Percentiles rank a stretch among this genome's conserved stretches.
Evolutionary conservation across 805 yeast genomes (phyloP).

Genomic region (Candida taoyuanica): DNA sequence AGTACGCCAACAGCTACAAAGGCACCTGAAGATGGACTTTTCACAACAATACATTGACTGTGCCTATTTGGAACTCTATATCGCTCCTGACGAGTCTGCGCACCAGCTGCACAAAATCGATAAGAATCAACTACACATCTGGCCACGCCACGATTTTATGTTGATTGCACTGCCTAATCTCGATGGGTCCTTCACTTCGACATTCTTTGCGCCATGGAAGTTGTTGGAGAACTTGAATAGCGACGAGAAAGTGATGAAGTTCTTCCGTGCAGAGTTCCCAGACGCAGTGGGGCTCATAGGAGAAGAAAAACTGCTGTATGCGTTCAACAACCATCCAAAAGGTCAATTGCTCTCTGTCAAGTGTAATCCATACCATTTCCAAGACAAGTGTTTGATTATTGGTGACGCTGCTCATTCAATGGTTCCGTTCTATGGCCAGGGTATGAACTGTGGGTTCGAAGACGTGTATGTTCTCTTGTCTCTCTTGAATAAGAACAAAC

Average conservation of each 20-base stretch:
- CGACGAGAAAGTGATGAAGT: conserved; percentile 41
- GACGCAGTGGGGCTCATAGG: conserved; percentile 76
- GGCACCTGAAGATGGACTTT: conserved; percentile 61
- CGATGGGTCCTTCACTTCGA: conserved; percentile 85
- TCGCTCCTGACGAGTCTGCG: conserved; percentile 43
- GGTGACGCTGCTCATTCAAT: conserved; percentile 96
- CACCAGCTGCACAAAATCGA: conserved; percentile 36
- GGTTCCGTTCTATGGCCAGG: conserved; percentile 99
- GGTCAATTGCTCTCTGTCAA: conserved; percentile 75
- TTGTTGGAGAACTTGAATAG: conserved; percentile 50
- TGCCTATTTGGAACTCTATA: conserved; percentile 75
- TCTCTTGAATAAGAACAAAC: conserved; percentile 14
- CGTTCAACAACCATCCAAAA: conserved; percentile 57
- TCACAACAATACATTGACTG: conserved; percentile 77
- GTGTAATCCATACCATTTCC: conserved; percentile 63
- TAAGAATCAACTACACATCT: conserved; percentile 80
- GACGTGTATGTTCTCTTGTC: conserved; percentile 70
- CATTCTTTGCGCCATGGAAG: conserved; percentile 80
- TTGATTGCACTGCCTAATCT: conserved; percentile 81
- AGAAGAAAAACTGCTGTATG: conserved; percentile 41
- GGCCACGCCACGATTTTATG: conserved; percentile 90
- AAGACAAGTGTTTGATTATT: conserved; percentile 59
- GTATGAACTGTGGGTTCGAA: conserved; percentile 95
- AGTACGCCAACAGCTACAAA: conserved; percentile 65
- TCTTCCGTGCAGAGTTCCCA: conserved; percentile 59